phyloP scores from a whole-genome alignment of 192 early-diverging fungal genomes.

The Coemansia sp. region DNA sequence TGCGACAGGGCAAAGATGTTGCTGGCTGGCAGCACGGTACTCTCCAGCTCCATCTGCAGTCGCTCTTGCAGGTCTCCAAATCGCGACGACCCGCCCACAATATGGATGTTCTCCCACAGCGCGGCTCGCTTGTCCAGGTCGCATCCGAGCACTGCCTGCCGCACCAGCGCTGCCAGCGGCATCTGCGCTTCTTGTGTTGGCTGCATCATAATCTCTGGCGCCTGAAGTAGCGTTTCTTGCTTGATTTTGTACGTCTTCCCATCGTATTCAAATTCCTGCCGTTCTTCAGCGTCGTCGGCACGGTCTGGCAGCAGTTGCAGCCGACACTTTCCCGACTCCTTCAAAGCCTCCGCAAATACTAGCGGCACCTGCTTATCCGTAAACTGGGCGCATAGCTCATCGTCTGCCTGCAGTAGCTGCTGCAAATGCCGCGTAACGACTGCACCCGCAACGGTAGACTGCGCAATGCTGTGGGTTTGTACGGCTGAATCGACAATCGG shows the following conservation, averaged over 20 bases:
- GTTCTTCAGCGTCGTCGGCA: conserved; percentile 17
- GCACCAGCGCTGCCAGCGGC: conserved; percentile 55
- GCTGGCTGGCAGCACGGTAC: conserved; percentile 63
- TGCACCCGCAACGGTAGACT: conserved; percentile 66
- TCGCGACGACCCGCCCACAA: conserved; percentile 77
- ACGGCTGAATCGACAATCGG: conserved; percentile 77
- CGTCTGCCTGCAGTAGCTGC: conserved; percentile 59
- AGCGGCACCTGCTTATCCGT: conserved; percentile 50
- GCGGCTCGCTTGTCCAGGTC: conserved; percentile 71
- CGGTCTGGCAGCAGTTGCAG: conserved; percentile 16
- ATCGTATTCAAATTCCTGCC: conserved; percentile 57
- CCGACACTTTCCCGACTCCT: conserved; percentile 52
- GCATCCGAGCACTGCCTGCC: conserved; percentile 62
- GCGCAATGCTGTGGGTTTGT: conserved; percentile 57
- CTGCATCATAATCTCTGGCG: conserved; percentile 67
- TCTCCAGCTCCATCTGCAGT: conserved; percentile 69
- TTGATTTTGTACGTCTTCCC: conserved; percentile 54
- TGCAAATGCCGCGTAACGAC: conserved; percentile 67
- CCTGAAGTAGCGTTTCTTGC: conserved; percentile 16
- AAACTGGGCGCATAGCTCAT: conserved; percentile 41
- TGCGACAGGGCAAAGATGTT: conserved; percentile 87
- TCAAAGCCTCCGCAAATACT: conserved; percentile 60
- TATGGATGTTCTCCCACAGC: conserved; percentile 80
- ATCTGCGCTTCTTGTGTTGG: conserved; percentile 53
- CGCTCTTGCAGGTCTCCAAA: conserved; percentile 51